phyloP scores from a whole-genome alignment of 2,329 filamentous ascomycete genomes.

The Dryadomyces sulphureus region DNA sequence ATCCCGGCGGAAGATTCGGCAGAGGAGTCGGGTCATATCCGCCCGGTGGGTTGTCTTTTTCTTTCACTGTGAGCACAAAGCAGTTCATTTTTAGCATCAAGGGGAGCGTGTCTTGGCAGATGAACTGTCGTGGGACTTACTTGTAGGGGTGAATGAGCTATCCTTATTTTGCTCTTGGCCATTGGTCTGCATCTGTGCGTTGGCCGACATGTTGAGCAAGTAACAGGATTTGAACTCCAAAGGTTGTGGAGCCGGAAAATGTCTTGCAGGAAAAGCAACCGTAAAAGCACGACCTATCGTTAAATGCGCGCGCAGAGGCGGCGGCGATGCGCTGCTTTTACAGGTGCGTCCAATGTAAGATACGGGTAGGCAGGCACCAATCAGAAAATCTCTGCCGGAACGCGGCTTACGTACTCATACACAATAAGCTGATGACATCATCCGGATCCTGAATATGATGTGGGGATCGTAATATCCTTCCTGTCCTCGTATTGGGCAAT shows the following conservation, averaged over 20 bases:
- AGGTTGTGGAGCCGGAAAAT: background rate
- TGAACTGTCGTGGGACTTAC: no score
- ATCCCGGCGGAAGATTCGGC: conserved; percentile 59
- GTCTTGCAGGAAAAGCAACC: background rate
- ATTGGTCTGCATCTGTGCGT: background rate
- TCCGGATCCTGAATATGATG: background rate
- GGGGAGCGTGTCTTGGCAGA: background rate
- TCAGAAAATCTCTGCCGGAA: background rate
- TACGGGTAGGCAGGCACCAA: background rate
- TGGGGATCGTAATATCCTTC: no score
- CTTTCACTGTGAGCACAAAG: background rate
- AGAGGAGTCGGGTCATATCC: conserved; percentile 45
- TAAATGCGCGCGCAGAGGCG: background rate
- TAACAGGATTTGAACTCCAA: background rate
- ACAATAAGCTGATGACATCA: background rate
- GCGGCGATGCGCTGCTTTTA: background rate
- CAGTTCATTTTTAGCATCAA: background rate
- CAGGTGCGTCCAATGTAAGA: no score
- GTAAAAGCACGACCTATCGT: background rate
- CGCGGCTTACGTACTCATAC: no score
- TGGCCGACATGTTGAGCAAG: background rate
- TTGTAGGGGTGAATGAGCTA: background rate
- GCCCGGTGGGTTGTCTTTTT: conserved; percentile 8
- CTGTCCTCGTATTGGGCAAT: no score
- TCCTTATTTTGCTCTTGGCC: background rate